Conservation (phyloP, 495 filamentous ascomycete species). For the Aspergillus panamensis region DNA sequence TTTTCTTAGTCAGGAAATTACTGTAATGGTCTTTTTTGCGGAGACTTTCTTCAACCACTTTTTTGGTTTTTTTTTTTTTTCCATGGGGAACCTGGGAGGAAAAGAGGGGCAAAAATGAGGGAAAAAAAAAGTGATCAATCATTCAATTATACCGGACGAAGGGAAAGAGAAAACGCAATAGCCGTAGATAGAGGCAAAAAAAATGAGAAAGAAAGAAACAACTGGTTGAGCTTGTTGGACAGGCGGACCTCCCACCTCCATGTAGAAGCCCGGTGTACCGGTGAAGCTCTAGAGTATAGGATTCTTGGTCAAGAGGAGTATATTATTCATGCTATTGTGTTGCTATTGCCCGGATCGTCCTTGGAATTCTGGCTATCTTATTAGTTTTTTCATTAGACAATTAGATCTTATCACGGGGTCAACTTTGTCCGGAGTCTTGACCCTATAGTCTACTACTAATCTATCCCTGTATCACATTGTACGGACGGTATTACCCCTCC, state of each 20-base stretch:
- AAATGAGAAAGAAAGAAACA: slow-evolving; percentile 12
- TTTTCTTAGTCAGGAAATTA: neutral
- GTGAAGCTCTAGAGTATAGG: slow-evolving; percentile 10
- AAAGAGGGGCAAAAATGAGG: neutral
- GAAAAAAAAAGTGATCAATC: slow-evolving; percentile 1
- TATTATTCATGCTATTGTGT: too few species aligned
- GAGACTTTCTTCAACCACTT: neutral
- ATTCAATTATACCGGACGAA: slow-evolving; percentile 3
- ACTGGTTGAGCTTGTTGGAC: neutral
- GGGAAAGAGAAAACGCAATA: neutral
- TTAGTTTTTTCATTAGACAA: neutral
- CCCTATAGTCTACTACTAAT: too few species aligned
- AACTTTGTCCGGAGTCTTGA: too few species aligned
- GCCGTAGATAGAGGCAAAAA: slow-evolving; percentile 3
- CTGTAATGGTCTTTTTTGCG: neutral
- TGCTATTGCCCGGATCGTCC: neutral
- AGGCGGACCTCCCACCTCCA: slow-evolving; percentile 9
- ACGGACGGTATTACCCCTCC: neutral
- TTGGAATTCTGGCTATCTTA: neutral
- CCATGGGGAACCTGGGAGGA: neutral
- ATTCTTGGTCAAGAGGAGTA: neutral
- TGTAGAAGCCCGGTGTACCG: slow-evolving; percentile 24
- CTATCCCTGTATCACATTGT: too few species aligned
- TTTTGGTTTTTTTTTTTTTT: neutral
- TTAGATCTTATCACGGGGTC: neutral